Conservation (phyloP, 495 filamentous ascomycete species). For the Aspergillus kassunensis region DNA sequence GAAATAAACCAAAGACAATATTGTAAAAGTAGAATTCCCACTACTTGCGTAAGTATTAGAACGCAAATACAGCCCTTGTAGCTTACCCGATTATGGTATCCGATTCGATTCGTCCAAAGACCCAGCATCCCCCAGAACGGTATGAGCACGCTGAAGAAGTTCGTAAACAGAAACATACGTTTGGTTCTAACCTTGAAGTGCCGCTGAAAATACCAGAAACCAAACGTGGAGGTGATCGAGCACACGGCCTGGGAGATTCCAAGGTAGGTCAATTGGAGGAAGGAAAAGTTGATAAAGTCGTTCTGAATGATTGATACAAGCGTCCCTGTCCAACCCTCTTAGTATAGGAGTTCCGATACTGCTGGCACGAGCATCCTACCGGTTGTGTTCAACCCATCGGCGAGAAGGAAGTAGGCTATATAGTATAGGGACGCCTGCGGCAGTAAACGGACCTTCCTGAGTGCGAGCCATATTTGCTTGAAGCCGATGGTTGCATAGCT, state of each 20-base stretch:
- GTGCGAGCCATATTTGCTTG: constrained; percentile 44
- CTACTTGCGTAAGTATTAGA: constrained; percentile 12
- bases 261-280: constrained; percentile 48
- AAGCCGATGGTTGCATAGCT: constrained; percentile 44
- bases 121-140: constrained; percentile 51
- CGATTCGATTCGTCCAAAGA: constrained; percentile 43
- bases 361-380: constrained; percentile 19
- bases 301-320: constrained; percentile 47
- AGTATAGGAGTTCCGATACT: not conserved
- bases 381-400: constrained; percentile 49
- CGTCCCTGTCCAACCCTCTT: constrained; percentile 24
- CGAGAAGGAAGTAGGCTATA: constrained; percentile 45
- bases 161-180: constrained; percentile 47
- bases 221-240: constrained; percentile 44
- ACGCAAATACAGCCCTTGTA: not conserved
- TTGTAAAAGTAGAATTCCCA: constrained; percentile 53
- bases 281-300: constrained; percentile 43
- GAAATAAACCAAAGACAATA: constrained; percentile 45
- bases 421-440: constrained; percentile 47
- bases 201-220: constrained; percentile 50
- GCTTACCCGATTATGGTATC: constrained; percentile 43
- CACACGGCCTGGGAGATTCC: constrained; percentile 43
- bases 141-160: constrained; percentile 46
- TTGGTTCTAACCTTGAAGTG: constrained; percentile 48
- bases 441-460: constrained; percentile 38